Base-by-base conservation (phyloP, 1,284 basidiomycete species). In the Tausonia pullulans region DNA sequence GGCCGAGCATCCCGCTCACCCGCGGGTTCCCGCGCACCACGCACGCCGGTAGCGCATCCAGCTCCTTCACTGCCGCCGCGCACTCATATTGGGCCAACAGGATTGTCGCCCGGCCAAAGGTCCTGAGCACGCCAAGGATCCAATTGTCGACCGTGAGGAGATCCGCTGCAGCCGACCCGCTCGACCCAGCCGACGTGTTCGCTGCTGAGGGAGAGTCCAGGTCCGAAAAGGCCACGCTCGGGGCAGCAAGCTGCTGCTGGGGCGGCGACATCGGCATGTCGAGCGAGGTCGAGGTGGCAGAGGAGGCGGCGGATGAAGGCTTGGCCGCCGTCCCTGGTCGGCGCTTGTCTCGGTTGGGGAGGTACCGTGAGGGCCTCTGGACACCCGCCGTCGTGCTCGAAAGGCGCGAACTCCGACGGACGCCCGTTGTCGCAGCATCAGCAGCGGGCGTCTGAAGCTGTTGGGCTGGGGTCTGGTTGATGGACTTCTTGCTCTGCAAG, bases 1-100 rank as follows among this genome's bases (percentile, higher is more conserved):
- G 83, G 5, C 88, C 93, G 43, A 88, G 82, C 80, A 93, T 83
- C 40, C 86, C 83, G 72, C 92, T 80, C 51, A 89, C 86, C 80
- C 84, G 85, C 60, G 87, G 81, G 53, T 87, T 85, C 60, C 68
- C 44, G 64, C 83, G 79, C 73, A 89, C 85, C 68, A 94, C 85
- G 63, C 82, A 81, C 63, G 79, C 74, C n/a, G 91, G 90, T 69
- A 97, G 78, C 69, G 80, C 78, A 71, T 88, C 86, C 56, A 96
- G 78, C 72, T 88, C 86, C 52, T 81, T 80, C 50, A 95, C 75
- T 71, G 87, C 91, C 69, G 80, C 80, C 68, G 82, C 79, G 69
- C 85, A 88, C 70, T 90, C 84, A 75, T 88, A 96, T 71, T 83
- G 75, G 45, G 86, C 83, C 70, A 93, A 77, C 46, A 84, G 82